phyloP scores from a whole-genome alignment of 2,329 filamentous ascomycete species.

The Sporothrix globosa region DNA sequence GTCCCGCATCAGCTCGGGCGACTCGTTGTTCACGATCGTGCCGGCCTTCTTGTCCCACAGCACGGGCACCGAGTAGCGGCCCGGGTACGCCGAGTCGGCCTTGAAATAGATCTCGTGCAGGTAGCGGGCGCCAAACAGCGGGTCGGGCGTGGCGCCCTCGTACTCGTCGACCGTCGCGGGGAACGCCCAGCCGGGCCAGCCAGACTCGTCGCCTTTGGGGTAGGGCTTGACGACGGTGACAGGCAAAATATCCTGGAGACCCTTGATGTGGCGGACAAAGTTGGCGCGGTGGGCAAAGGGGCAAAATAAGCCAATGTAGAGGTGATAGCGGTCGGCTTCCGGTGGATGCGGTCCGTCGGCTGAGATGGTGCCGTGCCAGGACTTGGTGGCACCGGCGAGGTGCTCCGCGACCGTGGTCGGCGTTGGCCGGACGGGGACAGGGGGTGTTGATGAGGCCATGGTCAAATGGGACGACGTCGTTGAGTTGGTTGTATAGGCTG shows the following conservation, averaged over 20 bases:
- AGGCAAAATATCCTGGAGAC: conserved; percentile 57
- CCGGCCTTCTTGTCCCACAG: conserved; percentile 63
- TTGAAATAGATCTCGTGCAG: conserved; percentile 66
- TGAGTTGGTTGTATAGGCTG: neutral
- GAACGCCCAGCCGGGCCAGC: conserved; percentile 67
- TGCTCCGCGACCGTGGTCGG: conserved; percentile 36
- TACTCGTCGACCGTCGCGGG: conserved; percentile 57
- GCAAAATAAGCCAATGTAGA: conserved; percentile 61
- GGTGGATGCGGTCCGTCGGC: conserved; percentile 38
- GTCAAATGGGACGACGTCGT: neutral
- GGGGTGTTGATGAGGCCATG: neutral
- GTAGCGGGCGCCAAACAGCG: conserved; percentile 61
- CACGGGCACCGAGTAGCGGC: conserved; percentile 62
- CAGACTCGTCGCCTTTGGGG: conserved; percentile 65
- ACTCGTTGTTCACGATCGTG: conserved; percentile 65
- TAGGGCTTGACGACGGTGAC: conserved; percentile 66
- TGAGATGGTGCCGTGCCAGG: conserved; percentile 41
- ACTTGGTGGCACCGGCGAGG: conserved; percentile 35
- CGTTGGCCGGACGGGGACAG: conserved; percentile 26
- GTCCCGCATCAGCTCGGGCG: conserved; percentile 60
- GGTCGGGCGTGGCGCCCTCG: conserved; percentile 62
- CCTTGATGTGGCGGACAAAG: conserved; percentile 61
- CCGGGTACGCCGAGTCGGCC: conserved; percentile 62
- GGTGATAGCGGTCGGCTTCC: conserved; percentile 39
- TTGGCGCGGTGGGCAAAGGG: conserved; percentile 66